Conservation (phyloP, 495 filamentous ascomycete genomes). For the Lasiosphaeria hispida region DNA sequence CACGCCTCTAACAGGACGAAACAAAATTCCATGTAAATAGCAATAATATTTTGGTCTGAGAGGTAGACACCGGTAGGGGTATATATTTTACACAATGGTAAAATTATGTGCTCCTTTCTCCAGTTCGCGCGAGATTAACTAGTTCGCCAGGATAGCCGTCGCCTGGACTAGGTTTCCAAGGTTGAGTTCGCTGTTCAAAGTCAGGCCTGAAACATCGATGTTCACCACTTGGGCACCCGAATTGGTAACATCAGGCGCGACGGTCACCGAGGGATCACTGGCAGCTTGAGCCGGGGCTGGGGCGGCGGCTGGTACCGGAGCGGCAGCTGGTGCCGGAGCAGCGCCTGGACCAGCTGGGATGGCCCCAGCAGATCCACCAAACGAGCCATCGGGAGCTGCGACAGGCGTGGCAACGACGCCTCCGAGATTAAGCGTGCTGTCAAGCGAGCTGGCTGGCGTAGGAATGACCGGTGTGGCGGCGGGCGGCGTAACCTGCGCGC, state of each 20-base stretch:
- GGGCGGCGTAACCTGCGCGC: too few species aligned
- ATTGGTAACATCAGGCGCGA: slow-evolving; percentile 24
- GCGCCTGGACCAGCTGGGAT: background rate
- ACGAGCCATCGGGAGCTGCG: background rate
- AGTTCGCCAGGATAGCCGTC: slow-evolving; percentile 12
- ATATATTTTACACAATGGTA: slow-evolving; percentile 3
- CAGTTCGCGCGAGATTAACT: background rate
- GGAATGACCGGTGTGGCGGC: background rate
- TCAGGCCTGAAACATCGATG: slow-evolving; percentile 34
- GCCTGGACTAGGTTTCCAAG: slow-evolving; percentile 33
- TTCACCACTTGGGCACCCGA: slow-evolving; percentile 17
- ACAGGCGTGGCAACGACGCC: slow-evolving; percentile 1
- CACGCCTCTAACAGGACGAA: too few species aligned
- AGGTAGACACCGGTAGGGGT: slow-evolving; percentile 2
- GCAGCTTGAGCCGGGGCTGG: slow-evolving; percentile 20
- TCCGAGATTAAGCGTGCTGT: slow-evolving; percentile 7
- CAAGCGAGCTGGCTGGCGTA: background rate
- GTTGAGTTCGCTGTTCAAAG: slow-evolving; percentile 32
- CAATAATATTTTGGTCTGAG: background rate
- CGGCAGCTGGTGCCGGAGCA: background rate
- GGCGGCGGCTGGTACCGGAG: slow-evolving; percentile 4
- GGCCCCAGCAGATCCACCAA: too few species aligned
- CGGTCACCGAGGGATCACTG: slow-evolving; percentile 11
- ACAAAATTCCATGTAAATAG: background rate
- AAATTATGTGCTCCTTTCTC: background rate